A percentile compares a stretch with the other conserved stretches of the same genome.
phyloP scores from a whole-genome alignment of 78 protist species.

The Thecamonas trahens region DNA sequence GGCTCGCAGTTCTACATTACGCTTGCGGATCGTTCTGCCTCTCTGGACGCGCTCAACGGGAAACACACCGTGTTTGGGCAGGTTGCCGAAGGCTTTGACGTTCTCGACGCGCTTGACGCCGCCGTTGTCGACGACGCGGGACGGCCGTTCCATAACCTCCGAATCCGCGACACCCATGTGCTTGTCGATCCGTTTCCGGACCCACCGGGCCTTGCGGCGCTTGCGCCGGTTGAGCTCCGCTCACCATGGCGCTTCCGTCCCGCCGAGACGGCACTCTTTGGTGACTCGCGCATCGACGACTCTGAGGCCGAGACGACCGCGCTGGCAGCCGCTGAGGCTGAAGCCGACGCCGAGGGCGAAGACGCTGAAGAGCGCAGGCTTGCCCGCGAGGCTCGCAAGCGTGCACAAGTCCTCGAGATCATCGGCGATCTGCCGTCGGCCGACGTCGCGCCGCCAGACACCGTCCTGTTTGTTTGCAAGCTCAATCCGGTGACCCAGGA shows the following conservation, averaged over 20 bases:
- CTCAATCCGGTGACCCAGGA: conserved; percentile 87
- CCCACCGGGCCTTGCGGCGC: conserved; percentile 49
- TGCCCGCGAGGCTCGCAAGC: conserved; percentile 43
- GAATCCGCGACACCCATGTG: conserved; percentile 83
- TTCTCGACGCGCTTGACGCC: conserved; percentile 48
- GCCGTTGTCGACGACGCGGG: conserved; percentile 48
- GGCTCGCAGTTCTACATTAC: conserved; percentile 85
- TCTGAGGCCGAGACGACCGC: background rate
- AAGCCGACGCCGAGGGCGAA: conserved; percentile 17
- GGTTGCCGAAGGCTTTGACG: conserved; percentile 80
- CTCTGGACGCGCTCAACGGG: conserved; percentile 69
- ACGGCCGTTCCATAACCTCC: conserved; percentile 66
- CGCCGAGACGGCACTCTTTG: conserved; percentile 1
- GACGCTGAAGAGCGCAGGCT: conserved; percentile 11
- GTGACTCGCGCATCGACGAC: background rate
- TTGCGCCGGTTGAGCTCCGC: no score
- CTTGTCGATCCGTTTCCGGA: conserved; percentile 93
- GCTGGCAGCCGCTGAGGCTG: background rate
- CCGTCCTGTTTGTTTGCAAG: conserved; percentile 93
- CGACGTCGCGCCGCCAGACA: conserved; percentile 90
- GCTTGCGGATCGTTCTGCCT: conserved; percentile 2
- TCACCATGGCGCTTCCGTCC: conserved; percentile 12
- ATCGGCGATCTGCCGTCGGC: conserved; percentile 89
- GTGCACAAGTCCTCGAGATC: conserved; percentile 77
- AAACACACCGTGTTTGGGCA: conserved; percentile 88